phyloP scores from a whole-genome alignment of 1,284 basidiomycete genomes.

The Vanrija sp. region DNA sequence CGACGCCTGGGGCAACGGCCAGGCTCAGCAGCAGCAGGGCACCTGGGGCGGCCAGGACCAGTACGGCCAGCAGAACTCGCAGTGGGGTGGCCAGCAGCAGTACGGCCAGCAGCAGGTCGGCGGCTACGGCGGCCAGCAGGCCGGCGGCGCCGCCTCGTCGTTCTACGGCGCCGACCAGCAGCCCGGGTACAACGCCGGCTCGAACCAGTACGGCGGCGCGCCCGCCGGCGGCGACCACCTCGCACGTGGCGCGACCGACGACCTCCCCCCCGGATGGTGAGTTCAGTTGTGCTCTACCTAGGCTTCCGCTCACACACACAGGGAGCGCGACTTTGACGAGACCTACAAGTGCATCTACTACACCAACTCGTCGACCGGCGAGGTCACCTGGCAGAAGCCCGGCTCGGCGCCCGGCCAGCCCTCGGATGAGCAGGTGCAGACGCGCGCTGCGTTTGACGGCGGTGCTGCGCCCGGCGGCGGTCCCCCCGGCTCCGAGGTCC shows the following conservation, averaged over 20 bases:
- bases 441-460: slow-evolving; percentile 1
- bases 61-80: neutral
- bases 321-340: slow-evolving; percentile 35
- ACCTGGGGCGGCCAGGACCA: neutral
- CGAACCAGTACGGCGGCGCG: neutral
- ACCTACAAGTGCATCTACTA: slow-evolving; percentile 34
- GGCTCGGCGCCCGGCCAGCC: neutral
- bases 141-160: neutral
- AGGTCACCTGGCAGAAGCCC: neutral
- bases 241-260: slow-evolving; percentile 3
- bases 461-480: neutral
- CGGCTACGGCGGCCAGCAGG: neutral
- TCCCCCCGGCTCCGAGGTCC: neutral
- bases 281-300: neutral
- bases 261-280: slow-evolving; percentile 11
- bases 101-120: neutral
- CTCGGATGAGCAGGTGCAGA: slow-evolving; percentile 7
- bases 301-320: slow-evolving; percentile 4
- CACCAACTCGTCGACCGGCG: slow-evolving; percentile 25
- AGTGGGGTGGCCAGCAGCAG: neutral
- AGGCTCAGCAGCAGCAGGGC: neutral
- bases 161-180: neutral
- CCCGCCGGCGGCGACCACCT: neutral
- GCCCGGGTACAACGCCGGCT: neutral
- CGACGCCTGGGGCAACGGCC: neutral